These are phyloP conservation scores for Termitomyces sp. DNA, from an alignment of 768 basidiomycete genomes.

Conservation along the genomic window DNA sequence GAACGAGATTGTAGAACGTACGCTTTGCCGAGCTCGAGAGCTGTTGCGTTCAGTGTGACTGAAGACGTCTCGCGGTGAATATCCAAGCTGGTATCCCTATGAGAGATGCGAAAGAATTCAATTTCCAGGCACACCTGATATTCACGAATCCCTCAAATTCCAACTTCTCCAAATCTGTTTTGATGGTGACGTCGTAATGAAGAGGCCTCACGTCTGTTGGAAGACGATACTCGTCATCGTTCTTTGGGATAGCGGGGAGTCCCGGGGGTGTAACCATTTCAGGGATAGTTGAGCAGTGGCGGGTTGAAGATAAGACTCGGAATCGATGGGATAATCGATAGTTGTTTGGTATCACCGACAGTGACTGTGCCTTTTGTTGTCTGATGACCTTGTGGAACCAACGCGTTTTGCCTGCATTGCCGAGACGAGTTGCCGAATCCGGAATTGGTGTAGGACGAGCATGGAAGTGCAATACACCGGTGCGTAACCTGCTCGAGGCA, in stretches of 20 bases:
- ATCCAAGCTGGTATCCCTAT: constrained; percentile 45
- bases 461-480: neutral
- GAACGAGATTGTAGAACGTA: constrained; percentile 18
- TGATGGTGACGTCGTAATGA: constrained; percentile 77
- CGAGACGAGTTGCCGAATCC: constrained; percentile 3
- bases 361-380: constrained; percentile 6
- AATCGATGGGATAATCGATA: constrained; percentile 10
- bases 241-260: constrained; percentile 12
- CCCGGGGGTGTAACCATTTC: constrained; percentile 22
- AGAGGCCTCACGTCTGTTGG: constrained; percentile 61
- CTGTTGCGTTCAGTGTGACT: constrained; percentile 61
- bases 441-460: neutral
- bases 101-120: neutral
- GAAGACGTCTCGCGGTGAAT: constrained; percentile 54
- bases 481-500: neutral
- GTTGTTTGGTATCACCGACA: constrained; percentile 6
- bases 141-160: constrained; percentile 75
- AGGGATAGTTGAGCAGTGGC: constrained; percentile 14
- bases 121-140: constrained; percentile 44
- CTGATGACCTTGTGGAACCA: constrained; percentile 12
- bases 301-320: constrained; percentile 7
- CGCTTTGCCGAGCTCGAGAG: constrained; percentile 53
- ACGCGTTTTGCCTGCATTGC: constrained; percentile 5
- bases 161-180: constrained; percentile 76
- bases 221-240: constrained; percentile 50